Evolutionary conservation across 2,329 filamentous ascomycete species (phyloP).

Genomic region (Fusarium sambucinum): DNA sequence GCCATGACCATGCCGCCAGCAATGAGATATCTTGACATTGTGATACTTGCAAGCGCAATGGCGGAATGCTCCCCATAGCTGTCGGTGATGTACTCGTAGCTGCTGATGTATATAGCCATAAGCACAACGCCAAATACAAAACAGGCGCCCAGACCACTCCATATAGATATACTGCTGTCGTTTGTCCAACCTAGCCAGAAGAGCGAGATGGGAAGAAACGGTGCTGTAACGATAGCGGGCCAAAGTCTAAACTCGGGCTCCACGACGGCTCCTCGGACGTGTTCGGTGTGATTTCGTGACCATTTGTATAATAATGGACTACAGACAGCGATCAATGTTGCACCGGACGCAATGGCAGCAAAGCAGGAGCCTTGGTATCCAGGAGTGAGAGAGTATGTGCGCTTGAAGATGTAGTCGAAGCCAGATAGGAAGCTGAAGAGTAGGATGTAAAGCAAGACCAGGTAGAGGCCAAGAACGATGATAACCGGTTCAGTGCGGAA

Average conservation of each 20-base stretch:
- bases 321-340: slow-evolving; percentile 49
- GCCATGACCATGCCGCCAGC: slow-evolving; percentile 57
- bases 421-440: slow-evolving; percentile 66
- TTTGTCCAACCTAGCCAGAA: slow-evolving; percentile 72
- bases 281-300: slow-evolving; percentile 53
- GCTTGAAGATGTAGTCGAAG: slow-evolving; percentile 61
- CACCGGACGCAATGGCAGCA: slow-evolving; percentile 57
- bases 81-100: slow-evolving; percentile 70
- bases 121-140: slow-evolving; percentile 65
- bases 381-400: slow-evolving; percentile 55
- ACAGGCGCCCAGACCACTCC: slow-evolving; percentile 64
- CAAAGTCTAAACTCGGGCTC: slow-evolving; percentile 66
- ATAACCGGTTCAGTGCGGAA: slow-evolving; percentile 54
- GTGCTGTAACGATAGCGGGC: slow-evolving; percentile 64
- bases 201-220: slow-evolving; percentile 62
- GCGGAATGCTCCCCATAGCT: slow-evolving; percentile 65
- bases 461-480: slow-evolving; percentile 60
- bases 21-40: slow-evolving; percentile 50
- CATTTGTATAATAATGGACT: slow-evolving; percentile 50
- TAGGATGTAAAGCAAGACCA: slow-evolving; percentile 65
- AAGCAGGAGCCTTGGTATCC: slow-evolving; percentile 58
- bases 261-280: slow-evolving; percentile 55
- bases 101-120: slow-evolving; percentile 62
- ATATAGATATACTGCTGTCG: slow-evolving; percentile 57
- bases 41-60: slow-evolving; percentile 51